Base-by-base conservation (phyloP, 2,329 filamentous ascomycete genomes). In the Pyricularia grisea region DNA sequence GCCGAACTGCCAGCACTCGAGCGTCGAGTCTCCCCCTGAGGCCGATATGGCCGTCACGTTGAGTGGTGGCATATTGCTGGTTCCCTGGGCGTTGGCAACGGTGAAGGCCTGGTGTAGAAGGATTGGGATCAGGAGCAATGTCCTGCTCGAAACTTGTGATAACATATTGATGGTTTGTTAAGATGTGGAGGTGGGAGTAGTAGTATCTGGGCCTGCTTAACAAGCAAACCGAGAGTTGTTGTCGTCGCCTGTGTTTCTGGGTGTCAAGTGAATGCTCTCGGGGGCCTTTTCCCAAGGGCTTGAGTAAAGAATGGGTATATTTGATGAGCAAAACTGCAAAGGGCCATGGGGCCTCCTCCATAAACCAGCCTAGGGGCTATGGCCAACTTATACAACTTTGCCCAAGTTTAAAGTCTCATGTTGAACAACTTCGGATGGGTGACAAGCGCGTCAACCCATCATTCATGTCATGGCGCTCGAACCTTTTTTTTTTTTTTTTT, bases 1-100 rank as follows among this genome's bases (percentile, higher is more conserved):
- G 3, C 76, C 72, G 9, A 84, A 72, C 69, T 81, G 77, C 81
- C 81, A 84, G 77, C 81, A 84, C 73, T 83, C 79, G 4, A 84
- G 71, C 5, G 76, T 76, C 11, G 82, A 83, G 5, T 74, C 73
- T 68, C 78, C 78, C 68, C 79, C 74, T 17, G 71, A 72, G 1
- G 77, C 78, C 60, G 73, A 73, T 28, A 83, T 70, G 25, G 81
- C 77, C 4, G 81, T 83, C 68, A 84, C 70, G 71, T 82, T 83
- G 28, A 83, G 75, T 33, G 68, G n/a, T 7, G 68, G 67, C 33
- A 63, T 66, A 20, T 27, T 66, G 64, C 25, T 42, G 31, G 4
- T 42, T n/a, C 27, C 64, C 30, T 66, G 64, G 30, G 64, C 64
- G 25, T 65, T 11, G 20, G 17, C 64, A 31, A n/a, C 10, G 5